Evolutionary conservation across 2,329 filamentous ascomycete species (phyloP), one percentile per base, ranked within the genome.

Genomic region (Fonsecaea nubica): DNA sequence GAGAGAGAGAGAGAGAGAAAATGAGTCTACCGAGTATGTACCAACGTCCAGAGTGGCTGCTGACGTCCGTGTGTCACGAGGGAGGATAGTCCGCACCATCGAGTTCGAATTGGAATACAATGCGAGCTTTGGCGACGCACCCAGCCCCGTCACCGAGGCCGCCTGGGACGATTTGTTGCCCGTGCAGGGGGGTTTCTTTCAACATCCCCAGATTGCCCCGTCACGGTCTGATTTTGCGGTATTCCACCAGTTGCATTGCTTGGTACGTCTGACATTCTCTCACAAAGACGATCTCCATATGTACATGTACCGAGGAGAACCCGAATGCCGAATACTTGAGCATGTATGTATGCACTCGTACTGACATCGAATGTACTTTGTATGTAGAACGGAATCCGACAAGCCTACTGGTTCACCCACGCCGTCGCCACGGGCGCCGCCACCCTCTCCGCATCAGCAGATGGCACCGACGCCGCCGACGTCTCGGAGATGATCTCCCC

Each of bases 211-310:
- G n/a, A 56, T 56, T 10, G 53, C 53, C 25, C 21, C 53, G 33
- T 25, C 53, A n/a, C 53, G 53, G 25, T 38, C 32, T 33, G 53
- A 56, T n/a, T 56, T 33, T 56, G 53, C 53, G 12, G 53, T 56
- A 13, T 56, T 56, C 10, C 53, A 56, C 18, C 53, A 56, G 30
- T 18, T 56, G 12, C 53, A 38, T n/a, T 56, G 53, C 33, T 30
- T 56, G 25, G 53, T 56, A 35, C 15, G 53, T 25, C 15, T 50
- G 5, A 13, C 33, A 21, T 30, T 38, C 30, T 18, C 35, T 25
- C 25, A 25, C 25, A 25, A 25, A n/a, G n/a, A n/a, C n/a, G n/a
- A n/a, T n/a, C n/a, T n/a, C n/a, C n/a, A n/a, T n/a, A n/a, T n/a
- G n/a, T n/a, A n/a, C n/a, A n/a, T n/a, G n/a, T n/a, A n/a, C n/a